These are phyloP conservation scores for Alternaria consortialis DNA, from an alignment of 2,329 filamentous ascomycete genomes.

Conservation along the genomic window DNA sequence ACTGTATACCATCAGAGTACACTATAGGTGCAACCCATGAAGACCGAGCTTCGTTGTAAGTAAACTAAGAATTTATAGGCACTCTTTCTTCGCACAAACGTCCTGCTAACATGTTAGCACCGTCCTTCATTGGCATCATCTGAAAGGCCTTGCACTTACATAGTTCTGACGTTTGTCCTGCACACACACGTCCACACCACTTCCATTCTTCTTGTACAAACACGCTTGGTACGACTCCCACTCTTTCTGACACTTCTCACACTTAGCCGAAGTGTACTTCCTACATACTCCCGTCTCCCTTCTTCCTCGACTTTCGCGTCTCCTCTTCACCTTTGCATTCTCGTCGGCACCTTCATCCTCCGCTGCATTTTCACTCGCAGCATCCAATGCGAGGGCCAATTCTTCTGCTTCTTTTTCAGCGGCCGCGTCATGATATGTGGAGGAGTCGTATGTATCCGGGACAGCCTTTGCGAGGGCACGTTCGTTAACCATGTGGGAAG, in stretches of 20 bases:
- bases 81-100: background rate
- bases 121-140: background rate
- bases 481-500: background rate
- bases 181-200: background rate
- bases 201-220: background rate
- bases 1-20: background rate
- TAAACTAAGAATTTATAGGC: background rate
- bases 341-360: background rate
- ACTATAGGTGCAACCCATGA: background rate
- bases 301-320: background rate
- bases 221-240: background rate
- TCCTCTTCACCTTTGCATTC: background rate
- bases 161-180: background rate
- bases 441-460: background rate
- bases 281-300: background rate
- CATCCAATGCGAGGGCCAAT: background rate
- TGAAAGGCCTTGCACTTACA: background rate
- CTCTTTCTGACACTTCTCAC: background rate
- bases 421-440: background rate
- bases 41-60: background rate
- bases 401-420: conserved; percentile 1
- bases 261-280: background rate
- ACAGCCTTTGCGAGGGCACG: background rate
- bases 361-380: background rate
- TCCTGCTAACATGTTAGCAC: background rate